These are phyloP conservation scores for Botrytis byssoidea DNA, from an alignment of 2,329 filamentous ascomycete genomes.

Conservation along the genomic window DNA sequence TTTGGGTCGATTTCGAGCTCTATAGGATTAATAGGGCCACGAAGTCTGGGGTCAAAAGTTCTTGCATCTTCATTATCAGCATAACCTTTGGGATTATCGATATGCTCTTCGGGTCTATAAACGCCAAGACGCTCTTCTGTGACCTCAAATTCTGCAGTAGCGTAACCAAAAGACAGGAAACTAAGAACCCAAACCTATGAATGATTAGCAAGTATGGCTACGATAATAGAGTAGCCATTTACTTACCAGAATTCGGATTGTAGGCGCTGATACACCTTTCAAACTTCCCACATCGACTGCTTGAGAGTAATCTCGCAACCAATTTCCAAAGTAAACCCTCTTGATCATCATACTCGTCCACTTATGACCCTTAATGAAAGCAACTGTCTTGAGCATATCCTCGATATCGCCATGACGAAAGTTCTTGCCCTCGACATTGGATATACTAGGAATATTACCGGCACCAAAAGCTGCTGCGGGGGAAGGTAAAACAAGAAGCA, in stretches of 20 bases:
- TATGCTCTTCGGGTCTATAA: slow-evolving; percentile 74
- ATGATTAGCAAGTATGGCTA: slow-evolving; percentile 21
- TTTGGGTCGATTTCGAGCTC: slow-evolving; percentile 71
- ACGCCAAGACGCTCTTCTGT: slow-evolving; percentile 76
- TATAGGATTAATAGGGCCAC: slow-evolving; percentile 69
- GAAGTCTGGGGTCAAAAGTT: slow-evolving; percentile 75
- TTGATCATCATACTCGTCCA: slow-evolving; percentile 79
- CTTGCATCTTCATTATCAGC: slow-evolving; percentile 84
- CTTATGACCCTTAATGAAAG: slow-evolving; percentile 78
- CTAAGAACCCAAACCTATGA: slow-evolving; percentile 71
- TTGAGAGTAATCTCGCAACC: slow-evolving; percentile 81
- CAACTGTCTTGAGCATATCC: slow-evolving; percentile 75
- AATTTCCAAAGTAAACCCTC: slow-evolving; percentile 82
- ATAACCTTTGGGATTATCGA: slow-evolving; percentile 77
- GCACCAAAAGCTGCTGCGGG: slow-evolving; percentile 64
- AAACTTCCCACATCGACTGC: slow-evolving; percentile 78
- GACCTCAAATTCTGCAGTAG: slow-evolving; percentile 82
- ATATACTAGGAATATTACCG: slow-evolving; percentile 68
- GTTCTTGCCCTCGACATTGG: slow-evolving; percentile 59
- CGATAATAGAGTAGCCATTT: neutral
- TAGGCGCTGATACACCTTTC: slow-evolving; percentile 74
- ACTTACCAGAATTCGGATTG: slow-evolving; percentile 68
- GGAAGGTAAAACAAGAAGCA: slow-evolving; percentile 57
- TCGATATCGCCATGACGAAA: slow-evolving; percentile 77
- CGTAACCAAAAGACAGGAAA: slow-evolving; percentile 79